phyloP scores from a whole-genome alignment of 2,329 filamentous ascomycete genomes.

The Lomentospora prolificans region DNA sequence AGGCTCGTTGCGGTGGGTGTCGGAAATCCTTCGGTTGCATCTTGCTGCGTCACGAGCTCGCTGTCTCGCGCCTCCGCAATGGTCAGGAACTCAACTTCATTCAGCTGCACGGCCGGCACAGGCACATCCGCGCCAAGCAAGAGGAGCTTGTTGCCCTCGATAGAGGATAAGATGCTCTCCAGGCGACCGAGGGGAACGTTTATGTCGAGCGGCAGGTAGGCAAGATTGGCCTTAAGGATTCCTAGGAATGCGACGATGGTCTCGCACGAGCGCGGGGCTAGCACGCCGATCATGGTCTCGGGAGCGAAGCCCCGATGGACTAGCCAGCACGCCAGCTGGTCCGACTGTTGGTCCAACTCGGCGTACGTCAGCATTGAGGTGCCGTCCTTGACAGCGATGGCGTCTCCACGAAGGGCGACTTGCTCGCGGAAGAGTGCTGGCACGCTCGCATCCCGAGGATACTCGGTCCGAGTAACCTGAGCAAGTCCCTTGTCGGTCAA shows the following conservation, averaged over 20 bases:
- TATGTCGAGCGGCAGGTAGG: constrained; percentile 17
- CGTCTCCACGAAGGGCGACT: constrained; percentile 8
- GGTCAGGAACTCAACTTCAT: not conserved
- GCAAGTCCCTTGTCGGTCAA: constrained; percentile 12
- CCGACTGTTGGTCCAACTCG: constrained; percentile 14
- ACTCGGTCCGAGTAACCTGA: not conserved
- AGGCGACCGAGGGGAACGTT: constrained; percentile 13
- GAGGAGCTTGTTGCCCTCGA: constrained; percentile 10
- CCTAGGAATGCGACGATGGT: constrained; percentile 16
- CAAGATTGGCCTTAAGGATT: constrained; percentile 17
- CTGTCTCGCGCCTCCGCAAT: not conserved
- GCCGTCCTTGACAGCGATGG: constrained; percentile 14
- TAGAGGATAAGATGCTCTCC: constrained; percentile 12
- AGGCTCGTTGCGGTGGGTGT: constrained; percentile 11
- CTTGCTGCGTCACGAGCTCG: not conserved
- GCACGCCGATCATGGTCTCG: constrained; percentile 14
- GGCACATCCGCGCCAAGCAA: not conserved
- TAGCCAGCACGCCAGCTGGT: constrained; percentile 14
- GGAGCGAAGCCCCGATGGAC: not conserved
- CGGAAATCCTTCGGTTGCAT: not conserved
- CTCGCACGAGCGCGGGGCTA: constrained; percentile 15
- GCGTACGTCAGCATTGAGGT: constrained; percentile 13
- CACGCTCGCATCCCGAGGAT: constrained; percentile 14
- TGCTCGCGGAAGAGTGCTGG: constrained; percentile 16
- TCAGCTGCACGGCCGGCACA: not conserved